phyloP scores from a whole-genome alignment of 768 basidiomycete species.

The Pleurotus tuoliensis region DNA sequence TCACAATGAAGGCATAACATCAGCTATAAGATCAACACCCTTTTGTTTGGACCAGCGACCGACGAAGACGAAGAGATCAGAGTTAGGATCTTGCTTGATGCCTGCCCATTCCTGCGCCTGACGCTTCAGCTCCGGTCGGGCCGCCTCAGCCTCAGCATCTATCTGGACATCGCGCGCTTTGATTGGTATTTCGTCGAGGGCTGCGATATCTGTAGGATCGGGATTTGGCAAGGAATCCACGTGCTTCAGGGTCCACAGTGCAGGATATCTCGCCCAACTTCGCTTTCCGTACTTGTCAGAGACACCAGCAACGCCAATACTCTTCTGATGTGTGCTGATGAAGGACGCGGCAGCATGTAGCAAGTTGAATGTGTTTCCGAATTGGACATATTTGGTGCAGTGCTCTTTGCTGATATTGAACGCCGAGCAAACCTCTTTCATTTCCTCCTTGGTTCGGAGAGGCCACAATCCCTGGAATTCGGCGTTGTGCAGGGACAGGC shows the following conservation, averaged over 20 bases:
- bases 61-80: constrained; percentile 93
- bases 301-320: constrained; percentile 91
- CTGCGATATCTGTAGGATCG: constrained; percentile 92
- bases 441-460: constrained; percentile 93
- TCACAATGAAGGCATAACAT: constrained; percentile 87
- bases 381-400: constrained; percentile 96
- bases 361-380: constrained; percentile 96
- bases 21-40: constrained; percentile 95
- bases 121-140: constrained; percentile 85
- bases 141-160: constrained; percentile 81
- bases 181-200: constrained; percentile 76
- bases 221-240: constrained; percentile 96
- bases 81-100: constrained; percentile 84
- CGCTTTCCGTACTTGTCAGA: constrained; percentile 98
- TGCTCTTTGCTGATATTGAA: constrained; percentile 97
- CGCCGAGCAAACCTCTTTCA: constrained; percentile 97
- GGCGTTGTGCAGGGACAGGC: constrained; percentile 92
- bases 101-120: constrained; percentile 96
- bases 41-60: constrained; percentile 99
- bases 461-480: constrained; percentile 98
- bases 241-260: constrained; percentile 92
- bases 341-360: constrained; percentile 91
- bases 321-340: constrained; percentile 91
- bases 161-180: constrained; percentile 70
- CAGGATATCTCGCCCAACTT: constrained; percentile 94